phyloP scores from a whole-genome alignment of 1,284 basidiomycete species.

The Entoloma clypeatum region DNA sequence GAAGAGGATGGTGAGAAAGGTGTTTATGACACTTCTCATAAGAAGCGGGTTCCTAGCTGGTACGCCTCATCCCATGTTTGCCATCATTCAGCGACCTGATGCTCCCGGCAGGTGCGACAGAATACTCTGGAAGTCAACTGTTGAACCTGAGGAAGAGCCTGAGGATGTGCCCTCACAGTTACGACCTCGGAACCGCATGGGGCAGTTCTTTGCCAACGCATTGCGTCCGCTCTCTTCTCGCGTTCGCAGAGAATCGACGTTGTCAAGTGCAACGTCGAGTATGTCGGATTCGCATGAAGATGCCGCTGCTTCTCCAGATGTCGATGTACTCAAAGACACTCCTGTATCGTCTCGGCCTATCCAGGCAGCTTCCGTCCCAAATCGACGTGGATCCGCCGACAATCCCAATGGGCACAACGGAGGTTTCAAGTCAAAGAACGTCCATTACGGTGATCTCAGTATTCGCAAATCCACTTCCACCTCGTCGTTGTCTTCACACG shows the following conservation, averaged over 20 bases:
- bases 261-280: slow-evolving; percentile 27
- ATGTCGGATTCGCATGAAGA: slow-evolving; percentile 13
- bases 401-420: slow-evolving; percentile 22
- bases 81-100: slow-evolving; percentile 2
- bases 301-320: slow-evolving; percentile 13
- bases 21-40: slow-evolving; percentile 74
- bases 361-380: slow-evolving; percentile 13
- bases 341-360: slow-evolving; percentile 26
- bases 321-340: slow-evolving; percentile 19
- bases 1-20: slow-evolving; percentile 47
- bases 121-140: slow-evolving; percentile 73
- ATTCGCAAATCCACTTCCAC: slow-evolving; percentile 15
- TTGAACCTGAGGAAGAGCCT: slow-evolving; percentile 42
- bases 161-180: slow-evolving; percentile 33
- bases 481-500: slow-evolving; percentile 3
- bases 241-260: slow-evolving; percentile 38
- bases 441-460: slow-evolving; percentile 11
- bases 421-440: slow-evolving; percentile 7
- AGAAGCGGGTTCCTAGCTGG: slow-evolving; percentile 82
- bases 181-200: slow-evolving; percentile 43
- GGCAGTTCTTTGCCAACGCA: slow-evolving; percentile 51
- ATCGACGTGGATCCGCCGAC: slow-evolving; percentile 10
- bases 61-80: slow-evolving; percentile 28
- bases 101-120: slow-evolving; percentile 64
- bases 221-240: slow-evolving; percentile 47